A percentile compares a stretch with the other conserved stretches of the same genome.
phyloP scores from a whole-genome alignment of 768 basidiomycete species.

The Phylloporus sp. region DNA sequence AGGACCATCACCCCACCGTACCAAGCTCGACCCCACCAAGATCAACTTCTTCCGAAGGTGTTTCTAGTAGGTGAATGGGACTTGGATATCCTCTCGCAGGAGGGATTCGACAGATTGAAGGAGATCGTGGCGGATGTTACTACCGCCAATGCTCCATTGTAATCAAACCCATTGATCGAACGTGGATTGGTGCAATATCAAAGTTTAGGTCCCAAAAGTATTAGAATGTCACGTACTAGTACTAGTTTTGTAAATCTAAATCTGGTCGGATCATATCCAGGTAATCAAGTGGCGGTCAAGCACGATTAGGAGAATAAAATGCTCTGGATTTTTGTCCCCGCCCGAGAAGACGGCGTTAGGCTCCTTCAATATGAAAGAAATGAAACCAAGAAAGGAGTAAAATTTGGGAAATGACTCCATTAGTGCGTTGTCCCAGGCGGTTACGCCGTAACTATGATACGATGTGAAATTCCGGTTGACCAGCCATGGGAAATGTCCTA shows the following conservation, averaged over 20 bases:
- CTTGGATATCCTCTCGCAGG: not conserved
- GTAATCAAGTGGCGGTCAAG: not conserved
- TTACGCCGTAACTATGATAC: slow-evolving; percentile 24
- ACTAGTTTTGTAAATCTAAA: no score
- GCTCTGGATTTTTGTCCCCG: no score
- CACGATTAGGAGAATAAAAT: slow-evolving; percentile 4
- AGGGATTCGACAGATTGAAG: no score
- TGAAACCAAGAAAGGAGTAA: slow-evolving; percentile 2
- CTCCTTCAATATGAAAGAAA: slow-evolving; percentile 1
- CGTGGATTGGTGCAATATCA: slow-evolving; percentile 6
- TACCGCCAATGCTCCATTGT: no score
- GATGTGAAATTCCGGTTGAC: slow-evolving; percentile 5
- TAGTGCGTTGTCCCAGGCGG: slow-evolving; percentile 2
- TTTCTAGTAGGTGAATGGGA: no score
- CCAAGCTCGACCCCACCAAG: no score
- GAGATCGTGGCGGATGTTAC: no score
- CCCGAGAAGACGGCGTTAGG: slow-evolving; percentile 15
- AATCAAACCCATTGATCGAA: no score
- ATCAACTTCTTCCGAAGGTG: no score
- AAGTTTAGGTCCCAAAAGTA: slow-evolving; percentile 2
- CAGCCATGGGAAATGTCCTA: slow-evolving; percentile 23
- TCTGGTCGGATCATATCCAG: no score
- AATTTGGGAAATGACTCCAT: not conserved
- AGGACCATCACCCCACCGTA: no score
- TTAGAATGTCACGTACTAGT: no score